phyloP scores from a whole-genome alignment of 768 basidiomycete genomes.

The Macrolepiota fuliginosa region DNA sequence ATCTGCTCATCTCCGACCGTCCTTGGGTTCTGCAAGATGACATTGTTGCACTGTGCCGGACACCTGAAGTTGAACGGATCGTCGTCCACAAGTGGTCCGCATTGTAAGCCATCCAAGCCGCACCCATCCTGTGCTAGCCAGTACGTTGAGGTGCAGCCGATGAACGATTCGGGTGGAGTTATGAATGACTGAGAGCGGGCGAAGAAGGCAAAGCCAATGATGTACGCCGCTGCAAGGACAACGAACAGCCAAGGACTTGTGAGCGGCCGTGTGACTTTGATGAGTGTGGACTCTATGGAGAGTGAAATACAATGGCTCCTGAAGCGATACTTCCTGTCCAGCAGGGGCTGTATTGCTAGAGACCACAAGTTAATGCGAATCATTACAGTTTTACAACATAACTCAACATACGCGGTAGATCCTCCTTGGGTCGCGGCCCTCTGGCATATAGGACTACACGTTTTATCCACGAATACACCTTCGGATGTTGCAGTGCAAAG shows the following conservation, averaged over 20 bases:
- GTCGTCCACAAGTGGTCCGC: slow-evolving; percentile 60
- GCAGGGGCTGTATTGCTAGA: slow-evolving; percentile 52
- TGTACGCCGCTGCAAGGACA: slow-evolving; percentile 57
- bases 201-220: slow-evolving; percentile 72
- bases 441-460: slow-evolving; percentile 35
- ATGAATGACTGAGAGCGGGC: slow-evolving; percentile 70
- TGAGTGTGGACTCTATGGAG: slow-evolving; percentile 53
- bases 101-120: slow-evolving; percentile 65
- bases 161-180: slow-evolving; percentile 60
- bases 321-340: slow-evolving; percentile 46
- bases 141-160: slow-evolving; percentile 67
- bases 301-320: slow-evolving; percentile 34
- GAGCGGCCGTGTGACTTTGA: slow-evolving; percentile 50
- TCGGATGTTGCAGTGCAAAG: slow-evolving; percentile 20
- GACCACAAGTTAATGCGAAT: slow-evolving; percentile 6
- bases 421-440: slow-evolving; percentile 59
- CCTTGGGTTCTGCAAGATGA: slow-evolving; percentile 70
- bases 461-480: slow-evolving; percentile 17
- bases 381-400: background rate
- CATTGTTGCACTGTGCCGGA: slow-evolving; percentile 64
- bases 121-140: slow-evolving; percentile 72
- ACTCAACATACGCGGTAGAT: slow-evolving; percentile 42
- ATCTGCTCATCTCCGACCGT: slow-evolving; percentile 67
- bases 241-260: slow-evolving; percentile 53
- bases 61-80: slow-evolving; percentile 72